Evolutionary conservation across 2,329 filamentous ascomycete species (phyloP).

Genomic region (Phaeoacremonium minimum): DNA sequence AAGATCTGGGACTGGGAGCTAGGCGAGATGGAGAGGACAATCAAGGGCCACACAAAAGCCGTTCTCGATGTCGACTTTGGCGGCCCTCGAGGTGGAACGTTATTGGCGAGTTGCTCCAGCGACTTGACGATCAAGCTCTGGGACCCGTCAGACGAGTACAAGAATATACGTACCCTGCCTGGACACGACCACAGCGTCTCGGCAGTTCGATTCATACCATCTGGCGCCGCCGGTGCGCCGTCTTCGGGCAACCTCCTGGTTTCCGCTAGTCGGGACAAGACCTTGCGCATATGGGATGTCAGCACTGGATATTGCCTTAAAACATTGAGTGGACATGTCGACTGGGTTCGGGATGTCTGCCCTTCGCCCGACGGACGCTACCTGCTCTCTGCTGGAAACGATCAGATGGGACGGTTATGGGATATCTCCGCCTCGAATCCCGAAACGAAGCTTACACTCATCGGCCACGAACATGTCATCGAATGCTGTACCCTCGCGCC

Average conservation of each 20-base stretch:
- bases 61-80: constrained; percentile 89
- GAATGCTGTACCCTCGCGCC: constrained; percentile 88
- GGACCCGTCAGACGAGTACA: constrained; percentile 90
- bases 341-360: constrained; percentile 87
- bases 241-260: constrained; percentile 82
- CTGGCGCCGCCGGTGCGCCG: constrained; percentile 71
- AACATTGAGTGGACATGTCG: constrained; percentile 79
- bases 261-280: constrained; percentile 80
- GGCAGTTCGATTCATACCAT: constrained; percentile 82
- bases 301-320: constrained; percentile 89
- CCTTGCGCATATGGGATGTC: constrained; percentile 86
- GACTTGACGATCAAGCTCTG: constrained; percentile 93
- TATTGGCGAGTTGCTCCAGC: constrained; percentile 78
- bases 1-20: constrained; percentile 98
- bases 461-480: constrained; percentile 82
- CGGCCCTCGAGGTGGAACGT: constrained; percentile 72
- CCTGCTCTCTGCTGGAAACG: constrained; percentile 77
- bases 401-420: constrained; percentile 80
- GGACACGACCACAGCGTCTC: constrained; percentile 93
- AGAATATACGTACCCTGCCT: constrained; percentile 86
- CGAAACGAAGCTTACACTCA: constrained; percentile 73
- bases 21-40: constrained; percentile 82
- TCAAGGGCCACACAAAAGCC: constrained; percentile 88
- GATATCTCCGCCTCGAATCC: constrained; percentile 65
- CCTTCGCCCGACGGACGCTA: constrained; percentile 80